These are phyloP conservation scores for Penicillium sp. DNA, from an alignment of 2,329 filamentous ascomycete species.

Conservation along the genomic window DNA sequence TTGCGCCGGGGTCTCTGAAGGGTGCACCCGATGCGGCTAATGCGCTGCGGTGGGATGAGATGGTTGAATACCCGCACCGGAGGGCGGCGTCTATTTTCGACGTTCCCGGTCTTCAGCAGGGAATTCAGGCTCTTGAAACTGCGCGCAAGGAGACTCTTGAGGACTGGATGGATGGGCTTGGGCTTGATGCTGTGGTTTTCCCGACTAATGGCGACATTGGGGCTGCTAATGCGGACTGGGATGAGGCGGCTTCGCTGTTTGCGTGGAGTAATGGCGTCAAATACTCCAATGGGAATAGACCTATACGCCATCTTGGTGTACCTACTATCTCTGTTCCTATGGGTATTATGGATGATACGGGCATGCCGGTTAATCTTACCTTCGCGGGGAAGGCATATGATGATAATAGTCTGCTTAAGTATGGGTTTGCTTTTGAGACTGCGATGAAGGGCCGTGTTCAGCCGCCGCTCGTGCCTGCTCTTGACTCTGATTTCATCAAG, in stretches of 20 bases:
- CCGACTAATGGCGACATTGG: slow-evolving; percentile 53
- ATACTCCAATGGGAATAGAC: slow-evolving; percentile 55
- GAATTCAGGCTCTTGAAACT: slow-evolving; percentile 47
- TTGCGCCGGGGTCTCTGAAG: slow-evolving; percentile 25
- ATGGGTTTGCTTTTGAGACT: slow-evolving; percentile 27
- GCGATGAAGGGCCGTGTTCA: slow-evolving; percentile 19
- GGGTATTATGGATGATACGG: slow-evolving; percentile 47
- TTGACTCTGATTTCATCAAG: slow-evolving; percentile 22
- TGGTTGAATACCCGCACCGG: slow-evolving; percentile 25
- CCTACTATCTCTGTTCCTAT: slow-evolving; percentile 55
- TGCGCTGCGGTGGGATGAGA: slow-evolving; percentile 25
- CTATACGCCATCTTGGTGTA: slow-evolving; percentile 54
- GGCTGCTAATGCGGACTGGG: slow-evolving; percentile 47
- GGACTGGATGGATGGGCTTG: slow-evolving; percentile 47
- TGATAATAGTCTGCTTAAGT: slow-evolving; percentile 36
- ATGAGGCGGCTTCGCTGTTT: slow-evolving; percentile 31
- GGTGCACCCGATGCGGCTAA: slow-evolving; percentile 25
- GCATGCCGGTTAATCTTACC: slow-evolving; percentile 54
- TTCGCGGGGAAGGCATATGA: slow-evolving; percentile 52
- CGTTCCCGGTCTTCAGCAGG: slow-evolving; percentile 41
- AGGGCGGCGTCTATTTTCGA: slow-evolving; percentile 41
- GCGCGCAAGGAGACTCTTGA: slow-evolving; percentile 52
- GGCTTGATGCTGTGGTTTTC: slow-evolving; percentile 49
- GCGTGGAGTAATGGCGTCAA: slow-evolving; percentile 52
- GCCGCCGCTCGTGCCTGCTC: slow-evolving; percentile 19